Evolutionary conservation across 2,329 filamentous ascomycete species (phyloP), one percentile per base, ranked within the genome.

Genomic region (Xylaria sp.): DNA sequence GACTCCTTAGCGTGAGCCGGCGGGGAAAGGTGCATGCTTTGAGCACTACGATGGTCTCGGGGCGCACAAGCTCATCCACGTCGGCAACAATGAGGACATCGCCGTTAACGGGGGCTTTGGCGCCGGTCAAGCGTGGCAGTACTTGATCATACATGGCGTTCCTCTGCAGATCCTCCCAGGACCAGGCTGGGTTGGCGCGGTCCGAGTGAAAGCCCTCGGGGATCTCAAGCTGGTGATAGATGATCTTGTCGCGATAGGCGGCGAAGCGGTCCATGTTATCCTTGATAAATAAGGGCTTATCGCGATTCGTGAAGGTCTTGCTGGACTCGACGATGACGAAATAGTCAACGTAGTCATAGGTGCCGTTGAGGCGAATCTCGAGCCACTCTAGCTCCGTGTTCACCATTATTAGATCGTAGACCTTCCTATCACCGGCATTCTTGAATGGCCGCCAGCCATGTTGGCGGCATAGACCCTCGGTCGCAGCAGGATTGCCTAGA

Each of bases 341-440:
- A 78, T 90, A 90, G 79, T 91, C 89, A 68, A 91, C 88, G 51
- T 85, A 79, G 48, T 85, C 78, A 66, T 86, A 85, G 18, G 89
- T 83, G 2, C 86, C 86, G 73, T 88, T 83, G 2, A 91, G 81
- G 12, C 88, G 86, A 57, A 92, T 86, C 77, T 91, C 89, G 51
- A 91, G 82, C 84, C 88, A 89, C 79, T 91, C 89, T 13, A 91
- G 82, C 79, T 91, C 89, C 2, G 83, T 86, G 72, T 89, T 90
- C 73, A 91, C 79, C 82, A 90, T 85, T 73, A 90, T 82, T 1
- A 91, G 81, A 75, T 91, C 89, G 76, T 88, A 89, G 39, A 89
- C 80, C 75, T 87, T 88, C 60, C 87, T 83, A 56, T 75, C 73
- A 20, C 68, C 64, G 20, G 68, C 71, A n/a, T 71, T 67, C 4